Percentiles rank a stretch among this genome's conserved stretches.
Conservation (phyloP, 1,284 basidiomycete genomes). For the Fistulinella cinereoalba region DNA sequence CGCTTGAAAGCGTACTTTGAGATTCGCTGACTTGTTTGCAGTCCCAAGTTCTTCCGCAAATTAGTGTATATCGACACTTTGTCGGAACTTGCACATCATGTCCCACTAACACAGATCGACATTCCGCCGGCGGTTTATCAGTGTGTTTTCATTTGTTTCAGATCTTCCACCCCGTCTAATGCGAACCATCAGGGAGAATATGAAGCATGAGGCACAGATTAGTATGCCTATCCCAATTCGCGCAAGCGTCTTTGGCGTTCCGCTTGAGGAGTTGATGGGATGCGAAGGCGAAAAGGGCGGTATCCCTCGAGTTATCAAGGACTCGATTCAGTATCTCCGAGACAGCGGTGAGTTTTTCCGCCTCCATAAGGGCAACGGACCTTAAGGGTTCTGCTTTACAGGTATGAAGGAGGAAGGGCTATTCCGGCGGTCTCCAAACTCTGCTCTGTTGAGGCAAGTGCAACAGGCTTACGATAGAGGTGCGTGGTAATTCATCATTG, state of each 20-base stretch:
- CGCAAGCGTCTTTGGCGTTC: slow-evolving; percentile 72
- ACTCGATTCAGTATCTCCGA: slow-evolving; percentile 70
- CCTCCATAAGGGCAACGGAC: no score
- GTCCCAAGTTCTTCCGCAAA: slow-evolving; percentile 87
- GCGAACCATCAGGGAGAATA: slow-evolving; percentile 55
- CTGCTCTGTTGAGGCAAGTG: slow-evolving; percentile 65
- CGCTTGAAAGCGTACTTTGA: neutral
- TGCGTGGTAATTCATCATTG: slow-evolving; percentile 19
- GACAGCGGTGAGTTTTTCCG: slow-evolving; percentile 55
- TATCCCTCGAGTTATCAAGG: slow-evolving; percentile 74
- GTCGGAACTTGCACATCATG: slow-evolving; percentile 67
- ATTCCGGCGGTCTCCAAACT: slow-evolving; percentile 75
- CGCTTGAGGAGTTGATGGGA: slow-evolving; percentile 79
- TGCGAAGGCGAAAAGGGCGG: slow-evolving; percentile 76
- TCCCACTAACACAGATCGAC: slow-evolving; percentile 82
- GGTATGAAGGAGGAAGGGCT: slow-evolving; percentile 74
- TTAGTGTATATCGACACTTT: slow-evolving; percentile 72
- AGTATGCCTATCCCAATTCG: slow-evolving; percentile 56
- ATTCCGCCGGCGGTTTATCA: slow-evolving; percentile 78
- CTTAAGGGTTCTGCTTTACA: slow-evolving; percentile 25
- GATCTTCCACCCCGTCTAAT: slow-evolving; percentile 5
- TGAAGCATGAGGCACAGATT: slow-evolving; percentile 67
- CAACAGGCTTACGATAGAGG: slow-evolving; percentile 82
- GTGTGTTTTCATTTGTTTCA: slow-evolving; percentile 38
- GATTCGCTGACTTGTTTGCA: slow-evolving; percentile 25